Evolutionary conservation across 768 basidiomycete species (phyloP).

Genomic region (Lyophyllum shimeji): DNA sequence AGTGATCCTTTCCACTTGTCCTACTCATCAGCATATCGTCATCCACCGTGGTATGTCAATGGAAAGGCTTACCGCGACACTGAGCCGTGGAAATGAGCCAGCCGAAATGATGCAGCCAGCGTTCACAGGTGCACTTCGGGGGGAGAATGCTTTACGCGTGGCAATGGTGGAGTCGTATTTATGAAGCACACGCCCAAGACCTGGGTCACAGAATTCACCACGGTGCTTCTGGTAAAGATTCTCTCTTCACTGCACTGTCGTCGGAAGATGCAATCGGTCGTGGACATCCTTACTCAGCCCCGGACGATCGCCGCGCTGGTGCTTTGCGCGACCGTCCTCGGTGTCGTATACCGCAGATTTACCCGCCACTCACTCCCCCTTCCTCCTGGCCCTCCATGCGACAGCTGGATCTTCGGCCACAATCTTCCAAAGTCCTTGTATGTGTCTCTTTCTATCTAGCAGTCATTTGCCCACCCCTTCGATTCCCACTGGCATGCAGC

Average conservation of each 20-base stretch:
- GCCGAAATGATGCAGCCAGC: too few species aligned
- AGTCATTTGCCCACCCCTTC: neutral
- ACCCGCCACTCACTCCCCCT: slow-evolving; percentile 26
- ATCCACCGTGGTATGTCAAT: too few species aligned
- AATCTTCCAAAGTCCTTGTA: slow-evolving; percentile 40
- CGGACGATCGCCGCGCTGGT: slow-evolving; percentile 29
- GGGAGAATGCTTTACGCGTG: too few species aligned
- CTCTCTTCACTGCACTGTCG: neutral
- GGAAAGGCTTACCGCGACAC: too few species aligned
- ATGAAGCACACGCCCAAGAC: too few species aligned
- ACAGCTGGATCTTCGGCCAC: slow-evolving; percentile 39
- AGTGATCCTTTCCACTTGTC: too few species aligned
- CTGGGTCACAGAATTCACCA: too few species aligned
- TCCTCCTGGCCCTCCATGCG: slow-evolving; percentile 44
- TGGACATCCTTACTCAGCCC: slow-evolving; percentile 1
- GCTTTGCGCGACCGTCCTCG: slow-evolving; percentile 29
- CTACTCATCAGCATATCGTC: too few species aligned
- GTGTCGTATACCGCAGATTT: slow-evolving; percentile 26
- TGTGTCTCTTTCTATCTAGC: slow-evolving; percentile 11
- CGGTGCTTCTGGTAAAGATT: neutral
- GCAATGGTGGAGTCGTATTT: too few species aligned
- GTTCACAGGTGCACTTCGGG: too few species aligned
- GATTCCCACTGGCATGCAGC: slow-evolving; percentile 19
- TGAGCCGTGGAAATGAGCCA: too few species aligned
- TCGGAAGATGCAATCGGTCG: neutral